Evolutionary conservation across 352 stramenopile species (phyloP).

Genomic region (Blastocystis sp.): DNA sequence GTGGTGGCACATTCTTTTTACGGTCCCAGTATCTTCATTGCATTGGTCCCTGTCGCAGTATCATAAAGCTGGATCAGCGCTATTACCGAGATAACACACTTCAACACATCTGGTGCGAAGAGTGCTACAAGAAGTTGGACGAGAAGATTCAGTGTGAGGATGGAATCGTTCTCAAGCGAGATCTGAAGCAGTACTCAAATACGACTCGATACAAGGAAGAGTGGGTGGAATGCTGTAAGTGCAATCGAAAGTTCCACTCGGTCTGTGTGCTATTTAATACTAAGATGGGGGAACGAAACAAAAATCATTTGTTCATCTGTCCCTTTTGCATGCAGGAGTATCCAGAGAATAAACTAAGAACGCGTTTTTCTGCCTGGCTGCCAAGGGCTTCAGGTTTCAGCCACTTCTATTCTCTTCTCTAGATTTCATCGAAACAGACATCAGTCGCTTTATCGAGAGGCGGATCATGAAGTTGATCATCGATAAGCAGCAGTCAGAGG

Average conservation of each 20-base stretch:
- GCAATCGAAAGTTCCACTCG: constrained; percentile 96
- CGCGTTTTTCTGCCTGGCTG: background rate
- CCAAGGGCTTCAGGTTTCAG: background rate
- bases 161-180: constrained; percentile 72
- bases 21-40: constrained; percentile 78
- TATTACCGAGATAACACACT: constrained; percentile 76
- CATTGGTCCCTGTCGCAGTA: constrained; percentile 79
- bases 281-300: constrained; percentile 66
- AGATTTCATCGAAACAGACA: constrained; percentile 62
- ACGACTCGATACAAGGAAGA: constrained; percentile 68
- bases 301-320: background rate
- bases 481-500: constrained; percentile 36
- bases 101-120: constrained; percentile 64
- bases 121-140: constrained; percentile 69
- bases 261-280: constrained; percentile 99
- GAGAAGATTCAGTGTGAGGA: constrained; percentile 71
- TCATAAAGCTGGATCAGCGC: constrained; percentile 79
- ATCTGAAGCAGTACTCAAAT: constrained; percentile 77
- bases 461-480: constrained; percentile 55
- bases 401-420: background rate
- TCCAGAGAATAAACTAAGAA: background rate
- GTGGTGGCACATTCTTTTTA: constrained; percentile 78
- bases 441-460: constrained; percentile 64
- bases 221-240: constrained; percentile 97
- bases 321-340: background rate